phyloP scores from a whole-genome alignment of 805 yeast genomes.

The Ogataea dorogensis region DNA sequence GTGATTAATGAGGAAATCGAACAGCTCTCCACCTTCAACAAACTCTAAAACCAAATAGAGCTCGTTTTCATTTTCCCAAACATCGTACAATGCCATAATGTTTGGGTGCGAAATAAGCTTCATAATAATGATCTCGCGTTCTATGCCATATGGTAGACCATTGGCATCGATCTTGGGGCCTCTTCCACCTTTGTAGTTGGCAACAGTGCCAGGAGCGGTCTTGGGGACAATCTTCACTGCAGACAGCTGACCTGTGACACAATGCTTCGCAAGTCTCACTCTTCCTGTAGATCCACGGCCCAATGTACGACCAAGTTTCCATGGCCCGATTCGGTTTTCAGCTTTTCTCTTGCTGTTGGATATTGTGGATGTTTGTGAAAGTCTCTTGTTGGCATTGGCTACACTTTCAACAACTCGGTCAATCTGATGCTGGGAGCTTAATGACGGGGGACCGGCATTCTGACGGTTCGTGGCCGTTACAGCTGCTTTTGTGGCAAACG shows the following conservation, averaged over 20 bases:
- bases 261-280: slow-evolving; percentile 71
- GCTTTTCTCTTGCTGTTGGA: slow-evolving; percentile 35
- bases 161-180: slow-evolving; percentile 28
- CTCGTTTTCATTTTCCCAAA: slow-evolving; percentile 95
- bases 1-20: slow-evolving; percentile 67
- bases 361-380: slow-evolving; percentile 41
- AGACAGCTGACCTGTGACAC: slow-evolving; percentile 67
- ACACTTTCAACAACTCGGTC: slow-evolving; percentile 43
- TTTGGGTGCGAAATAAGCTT: slow-evolving; percentile 91
- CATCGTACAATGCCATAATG: slow-evolving; percentile 90
- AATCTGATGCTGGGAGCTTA: slow-evolving; percentile 9
- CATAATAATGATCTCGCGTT: slow-evolving; percentile 96
- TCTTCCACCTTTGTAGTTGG: slow-evolving; percentile 27
- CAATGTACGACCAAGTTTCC: slow-evolving; percentile 75
- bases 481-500: slow-evolving; percentile 31
- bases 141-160: slow-evolving; percentile 91
- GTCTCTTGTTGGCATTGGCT: slow-evolving; percentile 37
- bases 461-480: slow-evolving; percentile 16
- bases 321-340: slow-evolving; percentile 64
- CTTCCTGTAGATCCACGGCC: slow-evolving; percentile 85
- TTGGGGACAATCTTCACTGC: slow-evolving; percentile 84
- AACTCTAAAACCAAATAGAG: slow-evolving; percentile 75
- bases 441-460: background rate
- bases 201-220: slow-evolving; percentile 30
- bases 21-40: slow-evolving; percentile 86